Evolutionary conservation across 352 stramenopile species (phyloP).

Genomic region (Phytophthora ohioensis): DNA sequence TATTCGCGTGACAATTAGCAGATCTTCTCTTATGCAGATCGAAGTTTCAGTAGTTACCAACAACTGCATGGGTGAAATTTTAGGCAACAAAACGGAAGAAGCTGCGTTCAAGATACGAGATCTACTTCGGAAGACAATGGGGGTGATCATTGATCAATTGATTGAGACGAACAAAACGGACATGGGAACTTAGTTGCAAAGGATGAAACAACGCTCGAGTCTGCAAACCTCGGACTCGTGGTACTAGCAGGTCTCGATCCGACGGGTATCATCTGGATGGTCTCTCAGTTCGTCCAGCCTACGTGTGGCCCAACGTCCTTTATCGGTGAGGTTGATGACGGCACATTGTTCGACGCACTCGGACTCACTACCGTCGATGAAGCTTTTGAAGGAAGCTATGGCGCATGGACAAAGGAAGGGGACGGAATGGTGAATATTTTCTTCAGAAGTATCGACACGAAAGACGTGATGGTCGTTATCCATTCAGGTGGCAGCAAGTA

Average conservation of each 20-base stretch:
- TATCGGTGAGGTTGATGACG: constrained; percentile 59
- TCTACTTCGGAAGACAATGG: constrained; percentile 35
- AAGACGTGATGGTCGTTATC: constrained; percentile 32
- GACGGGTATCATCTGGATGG: constrained; percentile 51
- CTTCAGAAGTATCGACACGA: constrained; percentile 44
- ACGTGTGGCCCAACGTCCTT: constrained; percentile 62
- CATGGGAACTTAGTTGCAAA: constrained; percentile 42
- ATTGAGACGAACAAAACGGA: constrained; percentile 40
- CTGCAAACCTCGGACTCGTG: constrained; percentile 52
- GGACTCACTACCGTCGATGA: constrained; percentile 40
- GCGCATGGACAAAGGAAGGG: constrained; percentile 48
- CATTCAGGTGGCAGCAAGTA: constrained; percentile 46
- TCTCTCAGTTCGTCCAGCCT: constrained; percentile 64
- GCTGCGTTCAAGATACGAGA: constrained; percentile 29
- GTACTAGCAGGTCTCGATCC: constrained; percentile 56
- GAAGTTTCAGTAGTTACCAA: constrained; percentile 33
- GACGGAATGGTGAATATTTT: constrained; percentile 42
- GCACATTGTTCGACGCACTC: constrained; percentile 36
- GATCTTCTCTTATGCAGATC: constrained; percentile 21
- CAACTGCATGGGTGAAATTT: constrained; percentile 38
- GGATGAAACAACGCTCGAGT: constrained; percentile 45
- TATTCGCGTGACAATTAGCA: constrained; percentile 31
- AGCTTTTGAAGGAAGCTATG: constrained; percentile 51
- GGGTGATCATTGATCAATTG: constrained; percentile 55
- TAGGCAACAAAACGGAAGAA: constrained; percentile 29